Percentiles rank a stretch among this genome's conserved stretches.
Conservation (phyloP, 345 rosid species). For the Populus tremula region DNA sequence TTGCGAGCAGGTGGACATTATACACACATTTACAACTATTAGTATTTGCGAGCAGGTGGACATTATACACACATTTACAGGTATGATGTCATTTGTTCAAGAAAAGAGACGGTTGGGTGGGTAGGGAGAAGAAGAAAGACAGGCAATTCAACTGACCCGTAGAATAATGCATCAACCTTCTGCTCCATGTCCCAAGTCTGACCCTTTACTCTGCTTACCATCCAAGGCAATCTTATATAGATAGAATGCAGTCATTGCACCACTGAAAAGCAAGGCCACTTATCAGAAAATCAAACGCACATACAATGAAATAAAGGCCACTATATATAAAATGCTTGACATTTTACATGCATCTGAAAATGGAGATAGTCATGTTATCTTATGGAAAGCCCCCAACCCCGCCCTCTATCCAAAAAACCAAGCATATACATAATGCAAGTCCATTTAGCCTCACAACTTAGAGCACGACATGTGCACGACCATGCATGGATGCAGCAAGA, state of each 20-base stretch:
- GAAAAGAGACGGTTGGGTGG: background rate
- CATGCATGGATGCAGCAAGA: background rate
- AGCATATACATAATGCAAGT: background rate
- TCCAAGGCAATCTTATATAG: slow-evolving; percentile 48
- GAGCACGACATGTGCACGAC: background rate
- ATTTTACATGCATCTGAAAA: background rate
- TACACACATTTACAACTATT: too few species aligned
- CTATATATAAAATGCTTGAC: background rate
- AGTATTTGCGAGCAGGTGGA: too few species aligned
- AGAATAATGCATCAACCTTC: slow-evolving; percentile 29
- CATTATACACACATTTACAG: too few species aligned
- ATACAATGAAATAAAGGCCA: background rate
- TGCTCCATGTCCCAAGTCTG: slow-evolving; percentile 35
- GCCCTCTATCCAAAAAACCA: too few species aligned
- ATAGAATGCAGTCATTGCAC: slow-evolving; percentile 69
- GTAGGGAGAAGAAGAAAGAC: background rate
- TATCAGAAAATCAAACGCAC: background rate
- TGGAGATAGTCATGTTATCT: background rate
- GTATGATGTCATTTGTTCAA: background rate
- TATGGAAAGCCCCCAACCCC: background rate
- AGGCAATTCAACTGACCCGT: slow-evolving; percentile 19
- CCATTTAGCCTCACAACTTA: background rate
- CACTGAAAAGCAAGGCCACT: slow-evolving; percentile 47
- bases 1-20: too few species aligned
- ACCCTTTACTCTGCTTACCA: slow-evolving; percentile 32